Base-by-base conservation (phyloP, 805 yeast genomes). In the Ogataea corticis region DNA sequence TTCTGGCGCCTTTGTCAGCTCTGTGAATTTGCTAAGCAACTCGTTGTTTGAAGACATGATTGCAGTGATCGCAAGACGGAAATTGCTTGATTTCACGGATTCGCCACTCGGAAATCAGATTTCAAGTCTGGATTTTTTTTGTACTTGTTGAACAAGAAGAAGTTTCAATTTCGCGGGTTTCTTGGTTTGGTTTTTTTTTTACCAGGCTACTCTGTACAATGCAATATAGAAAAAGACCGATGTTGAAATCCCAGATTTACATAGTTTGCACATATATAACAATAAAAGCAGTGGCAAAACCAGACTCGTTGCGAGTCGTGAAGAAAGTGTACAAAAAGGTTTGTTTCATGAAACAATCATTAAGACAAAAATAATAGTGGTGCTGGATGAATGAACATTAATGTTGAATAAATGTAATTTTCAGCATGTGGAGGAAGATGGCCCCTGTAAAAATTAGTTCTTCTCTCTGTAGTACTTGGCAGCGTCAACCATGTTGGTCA, bases 401-500 rank as follows among this genome's bases (percentile, higher is more conserved):
- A 65, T 67, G 70, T 66, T 67, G 70, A 66, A 64, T 66, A 62
- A 62, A 63, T 66, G 69, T 47, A 44, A 21, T 41, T 42, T 44
- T 42, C 44, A 36, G 50, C 48, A 42, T 39, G 23, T 33, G 30
- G 37, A 41, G 25, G 25, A 21, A 21, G 25, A 21, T 21, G 9
- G 25, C 25, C 25, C 25, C 25, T 21, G 25, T 5, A 6, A 21
- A 21, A 43, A 33, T 48, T 51, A 47, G 46, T 51, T 54, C 60
- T 64, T 56, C 52, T 58, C 64, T 71, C 95, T 87, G 96, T 79
- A 92, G 76, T 80, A 82, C 82, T 94, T 92, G 68, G 98, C 98
- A 68, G 99, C 98, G 61, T 87, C 94, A 71, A 94, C 98, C 99
- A 94, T 94, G 79, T 94, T 87, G 73, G 96, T 87, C 75, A 94